phyloP scores from a whole-genome alignment of 2,329 filamentous ascomycete species.

The Penicillium sp. region DNA sequence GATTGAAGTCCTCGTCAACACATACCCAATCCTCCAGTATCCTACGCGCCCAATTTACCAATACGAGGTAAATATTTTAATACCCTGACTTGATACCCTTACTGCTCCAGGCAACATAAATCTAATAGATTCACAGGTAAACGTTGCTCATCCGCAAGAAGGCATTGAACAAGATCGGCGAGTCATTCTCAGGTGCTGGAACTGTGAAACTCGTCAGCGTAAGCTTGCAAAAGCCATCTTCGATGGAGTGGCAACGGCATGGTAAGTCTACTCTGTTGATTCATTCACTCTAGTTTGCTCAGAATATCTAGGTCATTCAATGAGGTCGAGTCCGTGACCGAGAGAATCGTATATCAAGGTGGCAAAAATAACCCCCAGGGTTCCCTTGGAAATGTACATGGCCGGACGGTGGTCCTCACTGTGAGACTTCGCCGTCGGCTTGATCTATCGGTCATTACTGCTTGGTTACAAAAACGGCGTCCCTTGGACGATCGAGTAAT shows the following conservation, averaged over 20 bases:
- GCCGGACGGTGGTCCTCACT: constrained; percentile 41
- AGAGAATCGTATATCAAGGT: too few relatives aligned
- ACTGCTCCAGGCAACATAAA: background rate
- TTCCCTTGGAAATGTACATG: constrained; percentile 1
- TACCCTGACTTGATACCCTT: too few relatives aligned
- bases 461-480: constrained; percentile 58
- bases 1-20: constrained; percentile 60
- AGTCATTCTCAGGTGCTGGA: constrained; percentile 71
- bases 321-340: constrained; percentile 4
- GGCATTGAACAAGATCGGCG: constrained; percentile 53
- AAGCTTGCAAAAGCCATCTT: constrained; percentile 56
- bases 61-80: constrained; percentile 65
- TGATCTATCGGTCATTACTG: constrained; percentile 58
- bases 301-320: constrained; percentile 33
- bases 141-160: constrained; percentile 53
- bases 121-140: constrained; percentile 48
- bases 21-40: constrained; percentile 61
- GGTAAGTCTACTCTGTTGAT: constrained; percentile 50
- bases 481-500: constrained; percentile 62
- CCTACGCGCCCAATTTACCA: constrained; percentile 64
- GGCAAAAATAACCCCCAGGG: too few relatives aligned
- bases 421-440: constrained; percentile 54
- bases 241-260: constrained; percentile 80
- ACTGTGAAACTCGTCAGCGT: constrained; percentile 55
- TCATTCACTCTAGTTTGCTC: constrained; percentile 4